Conservation (phyloP, 2,329 filamentous ascomycete species). For the Penicillium sp. region DNA sequence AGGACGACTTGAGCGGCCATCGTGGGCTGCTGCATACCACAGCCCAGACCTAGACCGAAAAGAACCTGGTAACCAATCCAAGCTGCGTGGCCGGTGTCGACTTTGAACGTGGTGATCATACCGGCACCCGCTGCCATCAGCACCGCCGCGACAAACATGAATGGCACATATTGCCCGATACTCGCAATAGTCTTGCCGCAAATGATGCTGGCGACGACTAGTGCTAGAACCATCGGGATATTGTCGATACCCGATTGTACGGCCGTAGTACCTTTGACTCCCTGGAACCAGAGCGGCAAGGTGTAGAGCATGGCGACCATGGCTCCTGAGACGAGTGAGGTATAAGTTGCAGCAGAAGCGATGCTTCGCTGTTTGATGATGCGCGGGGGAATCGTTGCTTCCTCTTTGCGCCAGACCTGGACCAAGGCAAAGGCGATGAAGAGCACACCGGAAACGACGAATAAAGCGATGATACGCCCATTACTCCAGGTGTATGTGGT, state of each 20-base stretch:
- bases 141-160: conserved; percentile 34
- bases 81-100: conserved; percentile 17
- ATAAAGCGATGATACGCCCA: conserved; percentile 26
- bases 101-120: conserved; percentile 21
- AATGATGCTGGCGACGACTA: conserved; percentile 40
- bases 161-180: conserved; percentile 47
- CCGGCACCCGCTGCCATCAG: conserved; percentile 23
- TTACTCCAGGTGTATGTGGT: conserved; percentile 26
- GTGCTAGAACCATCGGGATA: conserved; percentile 43
- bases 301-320: conserved; percentile 49
- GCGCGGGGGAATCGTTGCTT: conserved; percentile 55
- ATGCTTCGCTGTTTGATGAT: conserved; percentile 54
- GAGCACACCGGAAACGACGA: conserved; percentile 30
- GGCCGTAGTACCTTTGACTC: conserved; percentile 47
- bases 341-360: conserved; percentile 35
- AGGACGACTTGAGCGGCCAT: conserved; percentile 24
- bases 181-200: conserved; percentile 37
- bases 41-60: conserved; percentile 23
- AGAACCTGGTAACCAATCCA: conserved; percentile 28
- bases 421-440: conserved; percentile 48
- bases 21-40: conserved; percentile 22
- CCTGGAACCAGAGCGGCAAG: conserved; percentile 54
- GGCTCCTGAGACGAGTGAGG: conserved; percentile 41
- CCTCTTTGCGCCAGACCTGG: conserved; percentile 54
- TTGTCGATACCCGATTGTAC: conserved; percentile 52